These are phyloP conservation scores for Lactuca saligna DNA, from an alignment of 129 eudicot species.

Conservation along the genomic window DNA sequence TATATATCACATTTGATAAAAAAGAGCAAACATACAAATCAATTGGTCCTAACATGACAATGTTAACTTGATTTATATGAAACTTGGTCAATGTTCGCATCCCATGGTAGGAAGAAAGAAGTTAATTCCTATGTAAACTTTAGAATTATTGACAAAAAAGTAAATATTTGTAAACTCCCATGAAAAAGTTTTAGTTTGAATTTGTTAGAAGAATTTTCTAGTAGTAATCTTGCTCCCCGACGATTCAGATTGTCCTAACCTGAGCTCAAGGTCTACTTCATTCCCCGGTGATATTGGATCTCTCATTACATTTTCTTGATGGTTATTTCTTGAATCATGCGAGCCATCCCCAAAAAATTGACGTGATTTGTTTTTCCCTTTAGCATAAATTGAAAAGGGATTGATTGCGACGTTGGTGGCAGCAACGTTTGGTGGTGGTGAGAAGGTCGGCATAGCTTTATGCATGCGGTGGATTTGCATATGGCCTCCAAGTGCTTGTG, in stretches of 20 bases:
- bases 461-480: too few species aligned
- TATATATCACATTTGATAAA: too few species aligned
- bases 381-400: neutral
- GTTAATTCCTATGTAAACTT: constrained; percentile 22
- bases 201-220: constrained; percentile 32
- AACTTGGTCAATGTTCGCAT: too few species aligned
- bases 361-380: constrained; percentile 22
- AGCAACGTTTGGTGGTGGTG: neutral
- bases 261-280: constrained; percentile 44
- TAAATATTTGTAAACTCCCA: constrained; percentile 2
- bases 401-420: neutral
- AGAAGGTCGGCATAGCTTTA: too few species aligned
- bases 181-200: neutral
- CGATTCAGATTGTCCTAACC: constrained; percentile 30
- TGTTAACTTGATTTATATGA: too few species aligned
- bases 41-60: too few species aligned
- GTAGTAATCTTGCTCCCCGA: constrained; percentile 4
- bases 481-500: too few species aligned
- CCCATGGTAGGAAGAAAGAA: neutral
- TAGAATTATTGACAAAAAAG: constrained; percentile 10
- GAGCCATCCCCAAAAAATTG: constrained; percentile 20
- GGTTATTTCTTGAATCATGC: constrained; percentile 17
- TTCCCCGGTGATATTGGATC: neutral
- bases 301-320: constrained; percentile 4
- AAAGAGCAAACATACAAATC: too few species aligned